Evolutionary conservation across 352 stramenopile genomes (phyloP), one percentile per base, ranked within the genome.

Genomic region (Phytophthora sp.): DNA sequence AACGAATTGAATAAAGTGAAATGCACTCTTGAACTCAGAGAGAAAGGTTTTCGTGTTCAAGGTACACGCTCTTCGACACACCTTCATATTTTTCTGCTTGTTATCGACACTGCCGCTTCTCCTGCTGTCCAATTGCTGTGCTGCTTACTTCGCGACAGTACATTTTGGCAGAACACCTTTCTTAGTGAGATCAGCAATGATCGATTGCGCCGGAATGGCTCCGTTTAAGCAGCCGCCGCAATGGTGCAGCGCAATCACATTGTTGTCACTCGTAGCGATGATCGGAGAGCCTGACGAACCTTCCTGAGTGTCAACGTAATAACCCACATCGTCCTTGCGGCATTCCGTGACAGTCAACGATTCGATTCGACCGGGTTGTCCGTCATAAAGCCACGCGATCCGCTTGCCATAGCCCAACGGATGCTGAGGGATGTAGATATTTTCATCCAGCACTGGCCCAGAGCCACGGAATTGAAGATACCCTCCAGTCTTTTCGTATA

Each of bases 351-450:
- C 60, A 2, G 55, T 62, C 0, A 82, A 45, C 12, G 79, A 75
- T 42, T 75, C 31, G n/a, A 86, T 50, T 10, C 69, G 53, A 43
- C 49, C 70, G 18, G 58, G 67, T 43, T 73, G 51, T 7, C 69
- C 69, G 50, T 71, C 74, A 18, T 69, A 63, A 6, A 81, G 54
- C 60, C 69, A 86, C 23, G 79, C 77, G 38, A 91, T 88, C 30
- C 78, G 77, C 59, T 87, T 89, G 5, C 79, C 70, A 10, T 84
- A 77, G 31, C 82, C 80, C 23, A 77, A 42, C 20, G 84, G 84
- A 41, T 92, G 81, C 58, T 90, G 81, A 20, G 82, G 81, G 44
- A 92, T 84, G 74, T 88, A 93, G 52, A 93, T 88, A 45, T 72
- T 26, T 17, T 94, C 85, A 7, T 74, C 55, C 12, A 81, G 37